Percentiles rank a stretch among this genome's conserved stretches.
Evolutionary conservation across 2,329 filamentous ascomycete species (phyloP).

Genomic region (Pseudogymnoascus sp.): DNA sequence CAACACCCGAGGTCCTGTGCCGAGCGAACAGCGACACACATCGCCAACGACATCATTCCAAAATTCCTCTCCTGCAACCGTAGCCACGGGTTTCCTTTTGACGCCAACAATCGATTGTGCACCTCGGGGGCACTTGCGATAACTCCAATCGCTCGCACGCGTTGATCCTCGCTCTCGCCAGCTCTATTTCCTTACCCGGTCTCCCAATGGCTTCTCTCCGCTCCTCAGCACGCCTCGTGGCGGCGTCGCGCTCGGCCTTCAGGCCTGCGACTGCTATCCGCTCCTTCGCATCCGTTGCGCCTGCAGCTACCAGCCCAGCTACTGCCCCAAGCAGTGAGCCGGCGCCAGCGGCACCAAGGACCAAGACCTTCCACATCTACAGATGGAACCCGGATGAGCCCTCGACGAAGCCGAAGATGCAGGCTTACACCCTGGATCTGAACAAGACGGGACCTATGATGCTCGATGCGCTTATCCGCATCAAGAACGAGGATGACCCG

Average conservation of each 20-base stretch:
- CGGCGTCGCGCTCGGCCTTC: slow-evolving; percentile 34
- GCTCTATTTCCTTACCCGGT: slow-evolving; percentile 5
- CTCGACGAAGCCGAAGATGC: slow-evolving; percentile 88
- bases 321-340: slow-evolving; percentile 35
- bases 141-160: not conserved
- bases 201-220: slow-evolving; percentile 54
- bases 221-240: slow-evolving; percentile 47
- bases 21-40: slow-evolving; percentile 5
- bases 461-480: slow-evolving; percentile 89
- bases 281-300: slow-evolving; percentile 48
- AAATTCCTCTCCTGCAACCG: slow-evolving; percentile 5
- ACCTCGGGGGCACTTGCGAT: slow-evolving; percentile 7
- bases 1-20: slow-evolving; percentile 10
- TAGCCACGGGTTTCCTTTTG: not conserved
- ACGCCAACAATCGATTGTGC: slow-evolving; percentile 3
- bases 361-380: slow-evolving; percentile 98
- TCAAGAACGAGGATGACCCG: slow-evolving; percentile 98
- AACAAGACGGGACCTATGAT: slow-evolving; percentile 99
- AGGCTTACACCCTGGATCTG: slow-evolving; percentile 87
- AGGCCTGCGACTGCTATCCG: slow-evolving; percentile 37
- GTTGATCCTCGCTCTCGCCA: slow-evolving; percentile 1
- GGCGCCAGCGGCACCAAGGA: slow-evolving; percentile 54
- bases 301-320: not conserved
- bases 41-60: slow-evolving; percentile 8
- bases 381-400: slow-evolving; percentile 95